Evolutionary conservation across 139 green algal genomes (phyloP).

Genomic region (Haematococcus lacustris): DNA sequence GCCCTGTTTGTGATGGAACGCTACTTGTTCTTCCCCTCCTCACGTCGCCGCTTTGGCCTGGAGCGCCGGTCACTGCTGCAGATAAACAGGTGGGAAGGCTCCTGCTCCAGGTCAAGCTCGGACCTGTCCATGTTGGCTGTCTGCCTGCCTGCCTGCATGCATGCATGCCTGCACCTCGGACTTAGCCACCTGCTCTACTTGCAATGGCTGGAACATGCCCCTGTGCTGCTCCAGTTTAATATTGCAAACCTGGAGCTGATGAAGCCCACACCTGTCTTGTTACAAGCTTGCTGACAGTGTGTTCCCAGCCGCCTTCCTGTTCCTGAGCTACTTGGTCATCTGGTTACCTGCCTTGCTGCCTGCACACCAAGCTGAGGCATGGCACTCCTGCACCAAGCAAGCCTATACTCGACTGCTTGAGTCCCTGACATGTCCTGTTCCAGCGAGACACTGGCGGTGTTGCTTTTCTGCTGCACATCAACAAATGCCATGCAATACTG

Average conservation of each 20-base stretch:
- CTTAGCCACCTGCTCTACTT: neutral
- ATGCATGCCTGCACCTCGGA: neutral
- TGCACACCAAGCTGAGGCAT: no score
- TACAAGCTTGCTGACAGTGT: neutral
- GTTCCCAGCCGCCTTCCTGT: neutral
- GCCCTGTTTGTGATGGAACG: slow-evolving; percentile 68
- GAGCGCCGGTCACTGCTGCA: slow-evolving; percentile 37
- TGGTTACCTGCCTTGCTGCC: no score
- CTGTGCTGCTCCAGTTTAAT: no score
- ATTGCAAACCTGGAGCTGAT: no score
- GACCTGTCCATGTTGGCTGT: neutral
- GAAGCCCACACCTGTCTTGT: neutral
- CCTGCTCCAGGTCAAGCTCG: neutral
- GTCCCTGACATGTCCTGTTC: no score
- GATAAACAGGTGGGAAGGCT: slow-evolving; percentile 22
- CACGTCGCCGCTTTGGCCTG: slow-evolving; percentile 27
- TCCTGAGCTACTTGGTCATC: no score
- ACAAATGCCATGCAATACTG: no score
- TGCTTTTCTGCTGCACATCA: neutral
- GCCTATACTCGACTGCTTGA: no score
- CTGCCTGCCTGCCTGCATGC: neutral
- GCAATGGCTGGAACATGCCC: neutral
- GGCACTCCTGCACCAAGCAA: no score
- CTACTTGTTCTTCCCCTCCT: slow-evolving; percentile 87
- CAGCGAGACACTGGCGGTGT: neutral